Evolutionary conservation across 1,284 basidiomycete species (phyloP), one percentile per base, ranked within the genome.

Genomic region (Ceratobasidium sp.): DNA sequence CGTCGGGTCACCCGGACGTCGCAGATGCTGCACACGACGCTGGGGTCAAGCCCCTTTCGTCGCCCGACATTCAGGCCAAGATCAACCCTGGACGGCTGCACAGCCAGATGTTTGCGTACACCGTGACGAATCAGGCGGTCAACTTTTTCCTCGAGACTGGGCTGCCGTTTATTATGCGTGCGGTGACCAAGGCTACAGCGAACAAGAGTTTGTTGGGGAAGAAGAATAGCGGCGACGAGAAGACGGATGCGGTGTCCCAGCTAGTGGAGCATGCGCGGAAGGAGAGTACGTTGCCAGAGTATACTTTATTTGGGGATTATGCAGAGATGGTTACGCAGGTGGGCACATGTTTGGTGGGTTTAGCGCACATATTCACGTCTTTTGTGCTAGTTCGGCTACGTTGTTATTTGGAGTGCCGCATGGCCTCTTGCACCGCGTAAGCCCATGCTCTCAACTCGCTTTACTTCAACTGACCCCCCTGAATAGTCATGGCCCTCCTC

Each of bases 41-140:
- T 8, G 78, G 75, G 27, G 74, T 75, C 43, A 77, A 75, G 54
- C 63, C 68, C 14, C 61, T 58, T 34, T 62, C 71, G 2, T 43
- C 71, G 14, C 54, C 56, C 16, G 59, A 63, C 9, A 51, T 73
- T n/a, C 71, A 73, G 14, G 59, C 63, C 56, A 69, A 68, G 14
- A 83, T 84, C 76, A 78, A 80, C 61, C 80, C 76, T 84, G 86
- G 80, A 24, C 86, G 96, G 68, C 86, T 99, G 76, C 89, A 92
- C 81, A 90, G 92, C 63, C 95, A 98, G 85, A 92, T 99, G 86
- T 98, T 98, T 81, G 96, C 97, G 14, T 94, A 92, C 81, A 92
- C 91, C 43, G 95, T 98, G 1, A 98, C 97, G 22, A 95, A 94
- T 79, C 97, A 98, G 84, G 88, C 90, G 19, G 83, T 95, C 77